Evolutionary conservation across 2,329 filamentous ascomycete genomes (phyloP), one percentile per base, ranked within the genome.

Genomic region (Fusarium chuoi): DNA sequence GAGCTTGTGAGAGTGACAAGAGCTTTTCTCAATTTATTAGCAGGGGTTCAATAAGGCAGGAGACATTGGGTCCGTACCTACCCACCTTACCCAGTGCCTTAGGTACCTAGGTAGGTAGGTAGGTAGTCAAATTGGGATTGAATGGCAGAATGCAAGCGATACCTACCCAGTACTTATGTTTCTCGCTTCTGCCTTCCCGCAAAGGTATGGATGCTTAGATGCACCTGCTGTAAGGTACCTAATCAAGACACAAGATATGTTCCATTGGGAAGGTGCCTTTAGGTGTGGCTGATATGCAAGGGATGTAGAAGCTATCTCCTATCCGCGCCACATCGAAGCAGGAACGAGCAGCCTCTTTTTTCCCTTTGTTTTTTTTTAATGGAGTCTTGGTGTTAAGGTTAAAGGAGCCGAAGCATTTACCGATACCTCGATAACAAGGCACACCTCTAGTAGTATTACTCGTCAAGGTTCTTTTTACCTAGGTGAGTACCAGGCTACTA

Each of bases 381-480:
- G 42, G 61, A 39, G 63, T 65, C 61, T 42, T 49, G 24, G 36
- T 15, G 30, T 66, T 46, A 49, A 44, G 64, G 44, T 67, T 67
- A 67, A 45, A 57, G 41, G 36, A 65, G 42, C 63, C 61, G 49
- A 57, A 48, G 38, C 24, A 28, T 59, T 30, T 46, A 49, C 41
- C 38, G 36, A 44, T 28, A 55, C 55, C 38, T 48, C 24, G 26
- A 36, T 36, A 33, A 52, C 42, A 52, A 60, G 57, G 57, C 44
- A 57, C 39, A 46, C 54, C 52, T 36, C 20, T 18, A 15, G 44
- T 49, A 18, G 35, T 26, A 28, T 49, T 48, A 10, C 41, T 49
- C 24, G 55, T 55, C 20, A 22, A 55, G 51, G 51, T 39, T 41
- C 24, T 18, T 49, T 35, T 48, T 41, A 55, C 51, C 33, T 38